phyloP scores from a whole-genome alignment of 768 basidiomycete species.

The Suillus cothurnatus region DNA sequence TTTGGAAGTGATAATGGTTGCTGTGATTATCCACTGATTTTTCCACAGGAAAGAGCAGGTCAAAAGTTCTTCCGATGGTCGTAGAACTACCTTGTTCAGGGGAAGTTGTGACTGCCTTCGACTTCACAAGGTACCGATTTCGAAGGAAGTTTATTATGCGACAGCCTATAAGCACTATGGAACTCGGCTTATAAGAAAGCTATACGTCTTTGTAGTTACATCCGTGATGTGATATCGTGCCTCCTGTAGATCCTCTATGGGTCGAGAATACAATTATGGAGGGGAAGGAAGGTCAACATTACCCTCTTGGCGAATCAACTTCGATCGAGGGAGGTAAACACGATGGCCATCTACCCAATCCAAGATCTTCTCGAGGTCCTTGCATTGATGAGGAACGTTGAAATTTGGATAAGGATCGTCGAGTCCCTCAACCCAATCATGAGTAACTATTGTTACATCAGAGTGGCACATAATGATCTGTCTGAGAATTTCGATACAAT shows the following conservation, averaged over 20 bases:
- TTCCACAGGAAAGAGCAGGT: too few species aligned
- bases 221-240: background rate
- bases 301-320: background rate
- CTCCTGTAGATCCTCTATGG: background rate
- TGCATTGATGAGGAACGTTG: background rate
- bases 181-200: background rate
- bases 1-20: too few species aligned
- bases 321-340: background rate
- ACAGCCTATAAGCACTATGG: background rate
- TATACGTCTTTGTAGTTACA: background rate
- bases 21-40: too few species aligned
- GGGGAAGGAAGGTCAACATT: background rate
- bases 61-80: background rate
- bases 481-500: slow-evolving; percentile 13
- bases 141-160: background rate
- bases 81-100: too few species aligned
- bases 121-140: background rate
- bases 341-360: background rate
- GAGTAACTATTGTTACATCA: slow-evolving; percentile 13
- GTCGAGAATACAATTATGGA: background rate
- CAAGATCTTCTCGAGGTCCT: background rate
- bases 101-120: background rate
- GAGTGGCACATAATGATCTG: slow-evolving; percentile 14
- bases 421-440: slow-evolving; percentile 13
- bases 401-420: background rate